Evolutionary conservation across 768 basidiomycete genomes (phyloP).

Genomic region (Hericium coralloides): DNA sequence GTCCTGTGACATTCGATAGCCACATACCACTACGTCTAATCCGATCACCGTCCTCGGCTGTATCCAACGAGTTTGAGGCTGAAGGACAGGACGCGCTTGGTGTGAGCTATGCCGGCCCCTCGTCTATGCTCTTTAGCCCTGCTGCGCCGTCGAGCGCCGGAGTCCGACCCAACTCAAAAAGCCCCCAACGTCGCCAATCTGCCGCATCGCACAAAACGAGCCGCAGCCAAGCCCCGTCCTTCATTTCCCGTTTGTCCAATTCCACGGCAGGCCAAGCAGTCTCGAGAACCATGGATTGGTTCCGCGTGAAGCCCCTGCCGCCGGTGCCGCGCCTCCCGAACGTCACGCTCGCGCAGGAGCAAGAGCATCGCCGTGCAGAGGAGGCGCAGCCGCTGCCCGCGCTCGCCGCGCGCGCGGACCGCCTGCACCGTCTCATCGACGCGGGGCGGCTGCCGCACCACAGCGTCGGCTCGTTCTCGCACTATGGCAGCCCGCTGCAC

Average conservation of each 20-base stretch:
- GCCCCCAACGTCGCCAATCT: constrained; percentile 26
- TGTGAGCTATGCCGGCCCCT: background rate
- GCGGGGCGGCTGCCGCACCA: constrained; percentile 45
- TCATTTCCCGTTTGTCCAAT: constrained; percentile 29
- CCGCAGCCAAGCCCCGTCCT: constrained; percentile 39
- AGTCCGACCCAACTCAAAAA: background rate
- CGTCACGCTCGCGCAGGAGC: constrained; percentile 33
- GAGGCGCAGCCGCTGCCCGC: constrained; percentile 41
- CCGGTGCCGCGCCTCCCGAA: constrained; percentile 46
- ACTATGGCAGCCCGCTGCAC: background rate
- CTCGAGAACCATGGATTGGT: constrained; percentile 23
- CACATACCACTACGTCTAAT: constrained; percentile 1
- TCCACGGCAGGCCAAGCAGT: constrained; percentile 6
- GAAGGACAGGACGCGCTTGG: background rate
- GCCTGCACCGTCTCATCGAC: constrained; percentile 40
- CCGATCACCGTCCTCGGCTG: background rate
- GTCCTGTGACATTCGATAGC: constrained; percentile 4
- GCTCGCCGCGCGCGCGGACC: constrained; percentile 40
- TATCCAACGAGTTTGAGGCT: background rate
- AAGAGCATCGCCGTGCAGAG: constrained; percentile 34
- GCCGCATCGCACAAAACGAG: constrained; percentile 29
- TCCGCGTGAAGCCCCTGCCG: constrained; percentile 45
- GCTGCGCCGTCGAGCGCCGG: background rate
- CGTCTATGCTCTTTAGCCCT: background rate
- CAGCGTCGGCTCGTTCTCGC: constrained; percentile 23